A percentile compares a stretch with the other conserved stretches of the same genome.
phyloP scores from a whole-genome alignment of 352 stramenopile species.

The Phytophthora rubi region DNA sequence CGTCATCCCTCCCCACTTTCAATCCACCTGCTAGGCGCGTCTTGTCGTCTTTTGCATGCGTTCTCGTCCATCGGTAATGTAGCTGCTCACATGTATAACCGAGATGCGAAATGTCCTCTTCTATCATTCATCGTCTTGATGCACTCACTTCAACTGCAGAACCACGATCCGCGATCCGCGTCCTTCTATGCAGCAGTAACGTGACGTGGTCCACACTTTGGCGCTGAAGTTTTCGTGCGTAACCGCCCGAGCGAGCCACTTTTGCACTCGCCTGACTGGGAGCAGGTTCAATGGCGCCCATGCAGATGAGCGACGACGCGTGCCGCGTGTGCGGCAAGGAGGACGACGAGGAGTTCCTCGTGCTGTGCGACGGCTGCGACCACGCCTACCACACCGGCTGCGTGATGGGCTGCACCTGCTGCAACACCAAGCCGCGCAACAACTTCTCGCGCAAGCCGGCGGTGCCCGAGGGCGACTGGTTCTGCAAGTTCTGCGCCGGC shows the following conservation, averaged over 20 bases:
- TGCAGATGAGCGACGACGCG: slow-evolving; percentile 63
- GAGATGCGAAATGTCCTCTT: background rate
- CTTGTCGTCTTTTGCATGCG: slow-evolving; percentile 17
- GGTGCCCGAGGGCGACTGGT: slow-evolving; percentile 86
- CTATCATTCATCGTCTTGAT: background rate
- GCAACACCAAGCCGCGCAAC: slow-evolving; percentile 76
- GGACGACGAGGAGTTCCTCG: slow-evolving; percentile 77
- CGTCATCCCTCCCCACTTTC: background rate
- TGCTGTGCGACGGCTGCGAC: slow-evolving; percentile 86
- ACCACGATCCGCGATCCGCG: background rate
- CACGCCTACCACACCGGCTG: slow-evolving; percentile 77
- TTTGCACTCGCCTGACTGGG: slow-evolving; percentile 6
- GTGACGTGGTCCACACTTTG: slow-evolving; percentile 27
- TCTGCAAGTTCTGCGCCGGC: slow-evolving; percentile 86
- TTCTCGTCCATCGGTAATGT: slow-evolving; percentile 5
- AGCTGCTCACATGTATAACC: background rate
- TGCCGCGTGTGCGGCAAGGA: slow-evolving; percentile 83
- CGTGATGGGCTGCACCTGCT: slow-evolving; percentile 80
- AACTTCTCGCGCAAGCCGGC: slow-evolving; percentile 78
- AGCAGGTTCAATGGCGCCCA: slow-evolving; percentile 30
- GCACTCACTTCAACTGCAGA: slow-evolving; percentile 21
- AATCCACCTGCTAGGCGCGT: slow-evolving; percentile 2
- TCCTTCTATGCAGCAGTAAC: slow-evolving; percentile 9
- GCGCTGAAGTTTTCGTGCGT: slow-evolving; percentile 19
- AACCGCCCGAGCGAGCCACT: slow-evolving; percentile 14